Base-by-base conservation (phyloP, 805 yeast species). In the Suhomyces pyralidae region DNA sequence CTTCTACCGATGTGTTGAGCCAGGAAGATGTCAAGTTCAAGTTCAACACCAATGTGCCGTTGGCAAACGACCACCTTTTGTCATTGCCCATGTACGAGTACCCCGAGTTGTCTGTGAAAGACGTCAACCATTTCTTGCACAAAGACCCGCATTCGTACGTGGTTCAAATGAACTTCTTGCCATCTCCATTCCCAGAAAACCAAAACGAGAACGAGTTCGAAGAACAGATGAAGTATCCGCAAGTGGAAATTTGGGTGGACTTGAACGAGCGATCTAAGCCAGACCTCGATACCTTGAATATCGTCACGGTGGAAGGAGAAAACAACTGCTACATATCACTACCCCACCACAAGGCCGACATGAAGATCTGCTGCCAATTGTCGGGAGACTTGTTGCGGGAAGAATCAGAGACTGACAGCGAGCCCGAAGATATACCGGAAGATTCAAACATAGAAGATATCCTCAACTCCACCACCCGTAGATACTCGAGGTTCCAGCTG, bases 201-300 rank as follows among this genome's bases (percentile, higher is more conserved):
- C 30, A 20, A 12, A 25, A n/a, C 19, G 9, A 12, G 14, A 24
- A 25, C 15, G 49, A 48, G 20, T 25, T 53, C n/a, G 36, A 46
- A 24, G 58, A 61, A 7, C 63, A 66, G 50, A 60, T 66, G 48
- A 60, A 68, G 40, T 73, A 71, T 45, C 85, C 87, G 2, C 83
- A 85, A 1, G 64, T 83, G 6, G 87, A 83, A 58, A 67, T 83
- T 45, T 82, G 85, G 84, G 66, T 78, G 34, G 80, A 75, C 46
- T 63, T 80, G 46, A 70, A 64, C 51, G 69, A 68, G 17, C 68
- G 70, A 14, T 68, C 68, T 10, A 62, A 55, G 38, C 76, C 75
- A 0, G 77, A 70, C 34, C 55, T 73, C 32, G 76, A 69, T 24
- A 64, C 75, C 10, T 57, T 81, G 51, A 72, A 72, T 36, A 62